Evolutionary conservation across 495 filamentous ascomycete species (phyloP), one percentile per base, ranked within the genome.

Genomic region (Penicillium manginii): DNA sequence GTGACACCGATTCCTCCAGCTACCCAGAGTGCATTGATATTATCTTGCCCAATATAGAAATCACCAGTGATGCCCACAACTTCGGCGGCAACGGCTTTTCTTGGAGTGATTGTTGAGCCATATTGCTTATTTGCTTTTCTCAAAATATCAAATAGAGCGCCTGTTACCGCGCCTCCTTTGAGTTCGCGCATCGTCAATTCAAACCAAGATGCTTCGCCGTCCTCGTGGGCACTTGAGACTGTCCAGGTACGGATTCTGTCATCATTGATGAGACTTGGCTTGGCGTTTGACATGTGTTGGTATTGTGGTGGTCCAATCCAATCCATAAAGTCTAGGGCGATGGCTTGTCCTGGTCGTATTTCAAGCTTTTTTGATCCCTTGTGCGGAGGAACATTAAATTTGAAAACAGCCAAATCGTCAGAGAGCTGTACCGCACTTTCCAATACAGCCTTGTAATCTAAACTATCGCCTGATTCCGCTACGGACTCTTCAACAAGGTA

Each of bases 201-300:
- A 52, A 64, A 61, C 31, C 43, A 61, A 10, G 50, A 46, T 5
- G 18, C 42, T 12, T 64, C 40, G 9, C 46, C n/a, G 1, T 35
- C 42, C 33, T 64, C 58, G n/a, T 61, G 54, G 11, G 53, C 58
- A 32, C 58, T 64, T 29, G 62, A 64, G 2, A 64, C 62, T 32
- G 62, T 64, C 62, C 62, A 64, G 42, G 62, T 64, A n/a, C 62
- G 62, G 2, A 64, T 54, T 32, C 62, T 32, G 47, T 64, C 62
- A 42, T 64, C 62, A 47, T 64, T 64, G 4, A 64, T 50, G 5
- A 52, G 54, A 22, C 33, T 22, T 10, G 62, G 62, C 1, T 54
- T 39, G 4, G 54, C 23, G 17, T 61, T 50, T 5, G 62, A 54
- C 62, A 64, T 64, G 55, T 64, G 62, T 7, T 37, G 54, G 32